Evolutionary conservation across 345 rosid genomes (phyloP).

Genomic region (Cardamine resedifolia): DNA sequence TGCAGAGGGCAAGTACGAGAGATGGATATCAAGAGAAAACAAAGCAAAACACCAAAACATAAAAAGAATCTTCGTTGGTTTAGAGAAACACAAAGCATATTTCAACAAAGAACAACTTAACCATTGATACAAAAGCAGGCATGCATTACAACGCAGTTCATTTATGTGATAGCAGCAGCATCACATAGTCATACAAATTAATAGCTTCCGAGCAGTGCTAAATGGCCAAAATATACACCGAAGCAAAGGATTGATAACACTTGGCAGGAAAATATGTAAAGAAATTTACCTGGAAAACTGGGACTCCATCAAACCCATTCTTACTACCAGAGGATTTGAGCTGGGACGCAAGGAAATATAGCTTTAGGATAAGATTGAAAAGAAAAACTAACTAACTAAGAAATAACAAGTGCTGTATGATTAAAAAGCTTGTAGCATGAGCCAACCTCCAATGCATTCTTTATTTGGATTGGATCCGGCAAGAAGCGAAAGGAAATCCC

Average conservation of each 20-base stretch:
- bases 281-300: slow-evolving; percentile 79
- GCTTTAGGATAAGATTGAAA: not conserved
- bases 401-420: no score
- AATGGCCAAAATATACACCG: not conserved
- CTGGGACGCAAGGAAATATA: slow-evolving; percentile 42
- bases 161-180: not conserved
- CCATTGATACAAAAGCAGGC: not conserved
- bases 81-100: not conserved
- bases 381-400: no score
- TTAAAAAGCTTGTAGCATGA: no score
- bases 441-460: slow-evolving; percentile 83
- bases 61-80: not conserved
- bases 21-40: not conserved
- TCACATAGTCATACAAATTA: not conserved
- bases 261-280: not conserved
- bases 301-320: slow-evolving; percentile 91
- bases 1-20: slow-evolving; percentile 41
- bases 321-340: slow-evolving; percentile 55
- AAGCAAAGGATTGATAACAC: not conserved
- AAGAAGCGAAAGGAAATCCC: slow-evolving; percentile 93
- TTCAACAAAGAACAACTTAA: not conserved
- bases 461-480: slow-evolving; percentile 93
- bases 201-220: not conserved
- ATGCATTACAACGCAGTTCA: not conserved
- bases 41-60: slow-evolving; percentile 5